Evolutionary conservation across 257 asterid species (phyloP).

Genomic region (Osmanthus fragrans): DNA sequence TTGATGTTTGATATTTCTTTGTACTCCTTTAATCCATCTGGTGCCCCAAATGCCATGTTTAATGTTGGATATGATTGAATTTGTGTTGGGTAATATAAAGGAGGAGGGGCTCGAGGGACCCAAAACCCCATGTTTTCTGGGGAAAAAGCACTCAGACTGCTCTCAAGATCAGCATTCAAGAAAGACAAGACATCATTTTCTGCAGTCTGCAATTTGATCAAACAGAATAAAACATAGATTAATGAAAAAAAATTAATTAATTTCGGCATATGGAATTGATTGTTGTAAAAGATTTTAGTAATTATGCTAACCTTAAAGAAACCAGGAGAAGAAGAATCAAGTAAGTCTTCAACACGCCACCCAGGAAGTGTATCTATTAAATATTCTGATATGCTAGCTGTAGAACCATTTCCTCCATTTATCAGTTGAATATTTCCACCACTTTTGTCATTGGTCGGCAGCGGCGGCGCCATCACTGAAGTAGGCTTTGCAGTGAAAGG

Average conservation of each 20-base stretch:
- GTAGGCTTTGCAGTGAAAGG: not conserved
- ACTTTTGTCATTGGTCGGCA: constrained; percentile 15
- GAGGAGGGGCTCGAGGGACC: constrained; percentile 63
- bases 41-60: constrained; percentile 35
- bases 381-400: constrained; percentile 79
- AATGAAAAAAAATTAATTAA: not conserved
- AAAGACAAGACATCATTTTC: constrained; percentile 47
- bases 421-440: constrained; percentile 11
- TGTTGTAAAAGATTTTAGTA: not conserved
- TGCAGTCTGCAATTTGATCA: constrained; percentile 34
- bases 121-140: constrained; percentile 51
- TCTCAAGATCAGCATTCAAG: constrained; percentile 52
- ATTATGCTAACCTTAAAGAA: constrained; percentile 56
- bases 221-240: not conserved
- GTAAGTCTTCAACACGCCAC: constrained; percentile 88
- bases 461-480: constrained; percentile 21
- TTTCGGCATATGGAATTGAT: not conserved
- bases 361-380: constrained; percentile 80
- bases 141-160: constrained; percentile 28
- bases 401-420: constrained; percentile 25
- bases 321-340: constrained; percentile 60
- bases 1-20: constrained; percentile 34
- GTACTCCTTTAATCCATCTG: constrained; percentile 39
- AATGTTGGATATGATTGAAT: constrained; percentile 38
- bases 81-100: constrained; percentile 23